Percentiles rank a stretch among this genome's conserved stretches.
Evolutionary conservation across 441 rosid species (phyloP).

Genomic region (Pelargonium cotyledonis): DNA sequence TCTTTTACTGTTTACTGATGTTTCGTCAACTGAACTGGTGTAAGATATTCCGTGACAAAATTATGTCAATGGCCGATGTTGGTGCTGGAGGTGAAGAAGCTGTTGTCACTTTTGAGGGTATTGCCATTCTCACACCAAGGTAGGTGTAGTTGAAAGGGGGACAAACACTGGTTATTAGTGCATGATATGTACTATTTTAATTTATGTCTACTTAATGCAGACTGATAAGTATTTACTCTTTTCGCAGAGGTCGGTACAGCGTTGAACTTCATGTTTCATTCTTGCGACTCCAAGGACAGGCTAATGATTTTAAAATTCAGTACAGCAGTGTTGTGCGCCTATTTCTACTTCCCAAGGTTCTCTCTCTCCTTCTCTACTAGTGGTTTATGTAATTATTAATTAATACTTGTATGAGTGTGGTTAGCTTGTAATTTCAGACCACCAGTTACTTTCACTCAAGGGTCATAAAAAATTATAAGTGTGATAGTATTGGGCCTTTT

Average conservation of each 20-base stretch:
- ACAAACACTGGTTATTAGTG: too few relatives aligned
- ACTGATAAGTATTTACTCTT: too few relatives aligned
- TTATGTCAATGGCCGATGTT: slow-evolving; percentile 77
- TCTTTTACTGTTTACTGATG: slow-evolving; percentile 13
- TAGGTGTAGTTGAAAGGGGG: slow-evolving; percentile 18
- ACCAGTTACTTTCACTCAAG: too few relatives aligned
- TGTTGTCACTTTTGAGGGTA: slow-evolving; percentile 82
- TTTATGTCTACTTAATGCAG: too few relatives aligned
- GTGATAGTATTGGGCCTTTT: too few relatives aligned
- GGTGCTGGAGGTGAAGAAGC: slow-evolving; percentile 85
- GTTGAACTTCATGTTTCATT: slow-evolving; percentile 95
- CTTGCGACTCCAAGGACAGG: slow-evolving; percentile 87
- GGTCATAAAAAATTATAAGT: too few relatives aligned
- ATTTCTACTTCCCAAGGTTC: slow-evolving; percentile 92
- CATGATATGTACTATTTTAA: too few relatives aligned
- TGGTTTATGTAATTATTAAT: neutral
- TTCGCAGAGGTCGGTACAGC: slow-evolving; percentile 89
- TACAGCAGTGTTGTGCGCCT: slow-evolving; percentile 94
- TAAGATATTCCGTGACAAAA: slow-evolving; percentile 73
- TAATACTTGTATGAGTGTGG: neutral
- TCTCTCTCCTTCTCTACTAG: neutral
- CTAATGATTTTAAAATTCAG: slow-evolving; percentile 95
- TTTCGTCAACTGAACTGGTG: slow-evolving; percentile 10
- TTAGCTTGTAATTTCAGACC: neutral
- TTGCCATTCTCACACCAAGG: slow-evolving; percentile 96